Evolutionary conservation across 2,329 filamentous ascomycete genomes (phyloP), one percentile per base, ranked within the genome.

Genomic region (Triangularia setosa): DNA sequence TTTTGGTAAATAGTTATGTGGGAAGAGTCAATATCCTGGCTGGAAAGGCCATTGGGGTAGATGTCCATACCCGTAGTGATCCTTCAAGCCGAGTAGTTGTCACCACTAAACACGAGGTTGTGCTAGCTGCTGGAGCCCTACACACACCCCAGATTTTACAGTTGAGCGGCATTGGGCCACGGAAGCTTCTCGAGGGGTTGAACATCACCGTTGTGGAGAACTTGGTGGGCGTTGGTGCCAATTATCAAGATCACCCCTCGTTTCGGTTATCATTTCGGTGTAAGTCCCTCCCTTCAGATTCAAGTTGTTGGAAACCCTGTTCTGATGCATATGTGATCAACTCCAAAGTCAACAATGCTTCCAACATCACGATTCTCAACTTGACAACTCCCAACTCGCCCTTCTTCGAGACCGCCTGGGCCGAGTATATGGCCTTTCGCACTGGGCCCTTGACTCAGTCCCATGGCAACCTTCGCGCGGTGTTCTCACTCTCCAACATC

Each of bases 51-150:
- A 28, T 8, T 8, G 27, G 27, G 27, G 27, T 28, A 28, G 27
- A 28, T 28, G 27, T 28, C 87, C 3, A 76, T 80, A 0, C 87
- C 86, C 0, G 81, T 90, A 1, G 84, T 89, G 69, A 87, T 83
- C 66, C 79, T 81, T 18, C 80, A 81, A 27, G 83, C 73, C 33
- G 54, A 28, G 27, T 8, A 28, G 4, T 28, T 28, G 62, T 64
- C 11, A 54, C 61, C 11, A 64, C 68, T 7, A 52, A 60, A 25
- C 77, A 75, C 48, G 80, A 81, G 56, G 76, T 79, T 3, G 72
- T 82, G 14, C 63, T 81, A 4, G 75, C 77, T 0, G 78, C 79
- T 2, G 80, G 80, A 1, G 72, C 75, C 1, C 35, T 78, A 5
- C 73, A 77, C 67, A 81, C 73, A 21, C 80, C 74, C 33, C 77